Percentiles rank a stretch among this genome's conserved stretches.
These are phyloP conservation scores for Rhododendron griersonianum DNA, from an alignment of 148 eudicot genomes.

Conservation along the genomic window DNA sequence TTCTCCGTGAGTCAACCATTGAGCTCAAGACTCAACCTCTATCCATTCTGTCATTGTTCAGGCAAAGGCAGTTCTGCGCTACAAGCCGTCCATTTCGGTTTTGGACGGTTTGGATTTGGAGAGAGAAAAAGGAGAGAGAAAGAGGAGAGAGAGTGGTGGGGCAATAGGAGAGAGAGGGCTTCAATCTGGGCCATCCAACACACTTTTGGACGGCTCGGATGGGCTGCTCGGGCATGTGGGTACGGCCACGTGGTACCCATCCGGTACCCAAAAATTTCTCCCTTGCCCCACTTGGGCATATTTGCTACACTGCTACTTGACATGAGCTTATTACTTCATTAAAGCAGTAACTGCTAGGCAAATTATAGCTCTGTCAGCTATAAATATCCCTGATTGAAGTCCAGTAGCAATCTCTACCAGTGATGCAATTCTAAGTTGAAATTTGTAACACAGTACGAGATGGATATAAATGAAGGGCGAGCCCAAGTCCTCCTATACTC, in stretches of 20 bases:
- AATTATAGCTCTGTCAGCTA: not conserved
- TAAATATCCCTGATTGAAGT: not conserved
- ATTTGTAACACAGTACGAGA: not conserved
- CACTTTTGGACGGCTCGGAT: too few species aligned
- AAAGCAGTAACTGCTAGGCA: not conserved
- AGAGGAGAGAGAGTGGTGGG: too few species aligned
- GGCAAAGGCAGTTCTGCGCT: constrained; percentile 1
- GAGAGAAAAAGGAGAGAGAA: too few species aligned
- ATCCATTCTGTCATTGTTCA: not conserved
- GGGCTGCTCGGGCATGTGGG: too few species aligned
- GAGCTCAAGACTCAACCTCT: not conserved
- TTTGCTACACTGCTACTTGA: not conserved
- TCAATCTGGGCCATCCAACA: too few species aligned
- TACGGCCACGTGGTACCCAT: too few species aligned
- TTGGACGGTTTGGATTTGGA: too few species aligned
- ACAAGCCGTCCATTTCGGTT: not conserved
- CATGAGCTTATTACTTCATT: not conserved
- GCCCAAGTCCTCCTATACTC: not conserved
- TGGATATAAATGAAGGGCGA: not conserved
- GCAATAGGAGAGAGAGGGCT: too few species aligned
- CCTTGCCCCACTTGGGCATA: not conserved
- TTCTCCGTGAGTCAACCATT: not conserved
- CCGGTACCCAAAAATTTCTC: too few species aligned
- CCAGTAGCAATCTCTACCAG: not conserved
- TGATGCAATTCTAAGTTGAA: not conserved